These are phyloP conservation scores for Geotrichum klebahnii DNA, from an alignment of 1,139 yeast species.

Conservation along the genomic window DNA sequence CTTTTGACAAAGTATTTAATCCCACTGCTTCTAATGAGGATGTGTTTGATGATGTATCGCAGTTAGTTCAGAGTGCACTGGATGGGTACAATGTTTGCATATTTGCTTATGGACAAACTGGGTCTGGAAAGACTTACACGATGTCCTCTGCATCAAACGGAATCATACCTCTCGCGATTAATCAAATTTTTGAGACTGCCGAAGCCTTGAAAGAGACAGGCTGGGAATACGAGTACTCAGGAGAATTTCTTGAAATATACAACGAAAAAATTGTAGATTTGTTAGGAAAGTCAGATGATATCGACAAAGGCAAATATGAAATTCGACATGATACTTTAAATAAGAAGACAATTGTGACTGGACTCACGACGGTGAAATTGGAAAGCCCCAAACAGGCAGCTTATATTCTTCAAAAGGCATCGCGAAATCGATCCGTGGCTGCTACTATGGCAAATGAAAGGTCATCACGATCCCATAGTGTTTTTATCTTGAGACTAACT, in stretches of 20 bases:
- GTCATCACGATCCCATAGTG: constrained; percentile 69
- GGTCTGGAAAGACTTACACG: constrained; percentile 91
- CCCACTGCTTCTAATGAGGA: constrained; percentile 52
- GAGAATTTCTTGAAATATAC: constrained; percentile 86
- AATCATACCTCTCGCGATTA: constrained; percentile 74
- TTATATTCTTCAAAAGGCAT: constrained; percentile 51
- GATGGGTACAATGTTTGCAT: constrained; percentile 93
- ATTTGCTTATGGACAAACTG: constrained; percentile 97
- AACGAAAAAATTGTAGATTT: constrained; percentile 77
- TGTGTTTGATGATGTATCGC: constrained; percentile 80
- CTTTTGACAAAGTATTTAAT: constrained; percentile 75
- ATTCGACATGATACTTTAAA: constrained; percentile 64
- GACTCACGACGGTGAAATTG: constrained; percentile 51
- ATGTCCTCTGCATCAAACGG: constrained; percentile 72
- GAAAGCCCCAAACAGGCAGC: constrained; percentile 51
- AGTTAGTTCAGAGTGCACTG: constrained; percentile 78
- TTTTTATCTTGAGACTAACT: constrained; percentile 60
- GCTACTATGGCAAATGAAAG: constrained; percentile 76
- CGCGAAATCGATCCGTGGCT: constrained; percentile 62
- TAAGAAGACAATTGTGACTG: constrained; percentile 56
- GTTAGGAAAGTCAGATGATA: constrained; percentile 39
- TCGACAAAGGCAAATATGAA: constrained; percentile 49
- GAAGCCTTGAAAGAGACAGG: constrained; percentile 50
- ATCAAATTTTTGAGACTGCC: constrained; percentile 63
- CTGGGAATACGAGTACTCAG: constrained; percentile 62